phyloP scores from a whole-genome alignment of 768 basidiomycete species.

The Harrya chromipes region DNA sequence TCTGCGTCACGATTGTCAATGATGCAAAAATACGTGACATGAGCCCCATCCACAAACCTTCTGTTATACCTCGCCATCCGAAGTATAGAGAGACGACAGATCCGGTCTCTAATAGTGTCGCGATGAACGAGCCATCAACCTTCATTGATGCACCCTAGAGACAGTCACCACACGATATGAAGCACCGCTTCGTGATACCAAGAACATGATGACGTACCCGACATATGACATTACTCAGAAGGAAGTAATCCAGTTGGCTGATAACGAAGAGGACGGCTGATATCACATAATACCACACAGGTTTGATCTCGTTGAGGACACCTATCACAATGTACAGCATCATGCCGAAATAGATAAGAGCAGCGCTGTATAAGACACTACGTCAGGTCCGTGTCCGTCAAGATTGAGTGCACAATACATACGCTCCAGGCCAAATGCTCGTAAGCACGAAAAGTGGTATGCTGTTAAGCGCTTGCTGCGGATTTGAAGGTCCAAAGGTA shows the following conservation, averaged over 20 bases:
- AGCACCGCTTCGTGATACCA: constrained; percentile 1
- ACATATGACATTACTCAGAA: constrained; percentile 77
- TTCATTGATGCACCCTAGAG: constrained; percentile 58
- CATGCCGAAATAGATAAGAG: constrained; percentile 63
- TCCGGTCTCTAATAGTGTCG: constrained; percentile 79
- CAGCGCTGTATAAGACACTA: constrained; percentile 42
- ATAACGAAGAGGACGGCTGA: constrained; percentile 76
- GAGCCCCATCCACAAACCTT: constrained; percentile 51
- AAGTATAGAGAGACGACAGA: constrained; percentile 64
- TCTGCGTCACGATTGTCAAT: constrained; percentile 26
- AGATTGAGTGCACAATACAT: constrained; percentile 29
- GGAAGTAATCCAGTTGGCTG: constrained; percentile 79
- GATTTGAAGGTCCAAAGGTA: constrained; percentile 56
- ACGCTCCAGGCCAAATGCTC: constrained; percentile 76
- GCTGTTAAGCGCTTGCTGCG: constrained; percentile 54
- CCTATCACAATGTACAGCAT: constrained; percentile 80
- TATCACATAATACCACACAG: constrained; percentile 75
- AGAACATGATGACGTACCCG: constrained; percentile 37
- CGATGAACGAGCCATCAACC: constrained; percentile 85
- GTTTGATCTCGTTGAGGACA: constrained; percentile 74
- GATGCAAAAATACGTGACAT: not conserved
- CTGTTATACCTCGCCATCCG: constrained; percentile 88
- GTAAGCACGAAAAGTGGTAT: constrained; percentile 81
- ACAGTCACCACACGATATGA: constrained; percentile 7
- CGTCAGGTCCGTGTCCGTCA: constrained; percentile 1